Percentiles rank a stretch among this genome's conserved stretches.
Conservation (phyloP, 495 filamentous ascomycete genomes). For the Hypoxylon crocopeplum region DNA sequence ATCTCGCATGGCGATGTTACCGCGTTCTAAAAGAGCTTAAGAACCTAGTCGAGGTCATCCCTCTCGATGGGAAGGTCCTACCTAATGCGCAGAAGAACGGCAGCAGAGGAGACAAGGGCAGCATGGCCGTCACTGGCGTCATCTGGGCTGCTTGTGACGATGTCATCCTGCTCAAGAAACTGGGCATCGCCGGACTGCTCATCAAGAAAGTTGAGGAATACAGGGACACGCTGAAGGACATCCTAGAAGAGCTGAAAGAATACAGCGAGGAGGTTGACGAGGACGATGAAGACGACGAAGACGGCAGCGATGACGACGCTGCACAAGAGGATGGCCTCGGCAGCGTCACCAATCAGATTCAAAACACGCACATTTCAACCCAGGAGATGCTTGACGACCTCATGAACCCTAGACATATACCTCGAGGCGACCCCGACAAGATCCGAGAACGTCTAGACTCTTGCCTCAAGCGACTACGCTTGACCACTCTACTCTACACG, state of each 20-base stretch:
- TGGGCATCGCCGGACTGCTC: slow-evolving; percentile 70
- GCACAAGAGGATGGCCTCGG: slow-evolving; percentile 40
- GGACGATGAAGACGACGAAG: slow-evolving; percentile 54
- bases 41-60: slow-evolving; percentile 52
- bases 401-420: slow-evolving; percentile 63
- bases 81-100: slow-evolving; percentile 51
- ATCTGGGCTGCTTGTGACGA: slow-evolving; percentile 79
- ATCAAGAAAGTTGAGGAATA: slow-evolving; percentile 68
- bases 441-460: slow-evolving; percentile 64
- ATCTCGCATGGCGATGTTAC: slow-evolving; percentile 56
- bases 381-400: slow-evolving; percentile 61
- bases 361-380: slow-evolving; percentile 39
- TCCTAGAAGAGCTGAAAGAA: slow-evolving; percentile 81
- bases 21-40: slow-evolving; percentile 56
- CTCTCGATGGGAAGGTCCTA: slow-evolving; percentile 54
- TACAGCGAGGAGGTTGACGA: slow-evolving; percentile 74
- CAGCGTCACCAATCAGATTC: slow-evolving; percentile 30
- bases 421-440: slow-evolving; percentile 59
- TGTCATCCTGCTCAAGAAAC: slow-evolving; percentile 63
- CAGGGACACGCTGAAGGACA: slow-evolving; percentile 76
- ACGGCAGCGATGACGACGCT: slow-evolving; percentile 46
- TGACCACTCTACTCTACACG: slow-evolving; percentile 64
- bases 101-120: slow-evolving; percentile 54
- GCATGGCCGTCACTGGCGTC: slow-evolving; percentile 64
- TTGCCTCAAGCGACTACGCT: slow-evolving; percentile 61